phyloP scores from a whole-genome alignment of 2,329 filamentous ascomycete species.

The Pyrenophora teres region DNA sequence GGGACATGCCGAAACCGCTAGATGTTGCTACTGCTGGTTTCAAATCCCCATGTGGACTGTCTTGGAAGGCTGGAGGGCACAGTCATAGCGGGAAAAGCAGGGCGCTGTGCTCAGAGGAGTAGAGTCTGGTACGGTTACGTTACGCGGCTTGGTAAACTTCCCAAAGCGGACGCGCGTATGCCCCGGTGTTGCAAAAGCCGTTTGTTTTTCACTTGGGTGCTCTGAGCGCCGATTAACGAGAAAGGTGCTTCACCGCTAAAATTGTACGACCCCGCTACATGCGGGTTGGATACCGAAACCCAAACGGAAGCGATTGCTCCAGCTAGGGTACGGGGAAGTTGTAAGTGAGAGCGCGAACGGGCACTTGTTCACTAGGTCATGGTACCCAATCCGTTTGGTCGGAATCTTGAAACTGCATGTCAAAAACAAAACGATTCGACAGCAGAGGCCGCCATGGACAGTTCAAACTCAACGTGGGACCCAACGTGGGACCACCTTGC shows the following conservation, averaged over 20 bases:
- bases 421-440: slow-evolving; percentile 13
- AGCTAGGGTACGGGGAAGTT: slow-evolving; percentile 11
- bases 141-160: slow-evolving; percentile 2
- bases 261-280: slow-evolving; percentile 34
- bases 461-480: slow-evolving; percentile 8
- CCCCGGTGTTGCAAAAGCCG: not conserved
- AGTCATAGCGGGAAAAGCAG: slow-evolving; percentile 6
- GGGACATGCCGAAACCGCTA: slow-evolving; percentile 6
- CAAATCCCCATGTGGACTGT: not conserved
- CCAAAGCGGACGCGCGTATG: not conserved
- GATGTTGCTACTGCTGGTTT: slow-evolving; percentile 5
- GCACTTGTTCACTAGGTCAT: slow-evolving; percentile 14
- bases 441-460: slow-evolving; percentile 12
- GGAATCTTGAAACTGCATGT: slow-evolving; percentile 37
- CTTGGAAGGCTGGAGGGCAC: not conserved
- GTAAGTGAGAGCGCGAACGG: slow-evolving; percentile 17
- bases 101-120: not conserved
- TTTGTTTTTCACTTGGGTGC: slow-evolving; percentile 11
- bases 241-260: slow-evolving; percentile 36
- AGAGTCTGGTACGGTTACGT: slow-evolving; percentile 1
- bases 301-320: slow-evolving; percentile 22
- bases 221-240: slow-evolving; percentile 5
- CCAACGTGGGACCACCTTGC: slow-evolving; percentile 17
- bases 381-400: slow-evolving; percentile 16
- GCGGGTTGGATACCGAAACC: slow-evolving; percentile 21